phyloP scores from a whole-genome alignment of 495 filamentous ascomycete genomes.

The Annulohypoxylon maeteangense region DNA sequence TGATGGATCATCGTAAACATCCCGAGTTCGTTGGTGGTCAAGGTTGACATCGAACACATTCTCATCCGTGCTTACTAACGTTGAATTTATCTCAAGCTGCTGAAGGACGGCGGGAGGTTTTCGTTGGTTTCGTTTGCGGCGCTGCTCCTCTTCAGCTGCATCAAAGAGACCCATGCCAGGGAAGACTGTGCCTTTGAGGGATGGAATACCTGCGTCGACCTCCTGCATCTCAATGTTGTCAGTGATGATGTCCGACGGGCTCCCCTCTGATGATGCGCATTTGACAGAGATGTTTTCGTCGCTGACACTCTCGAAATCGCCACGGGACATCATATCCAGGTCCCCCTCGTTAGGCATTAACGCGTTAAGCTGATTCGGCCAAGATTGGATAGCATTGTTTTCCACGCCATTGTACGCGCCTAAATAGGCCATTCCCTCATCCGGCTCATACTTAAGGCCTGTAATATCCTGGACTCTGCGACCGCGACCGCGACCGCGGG shows the following conservation, averaged over 20 bases:
- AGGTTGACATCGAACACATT: constrained; percentile 70
- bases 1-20: constrained; percentile 63
- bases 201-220: constrained; percentile 52
- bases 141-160: constrained; percentile 79
- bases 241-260: constrained; percentile 45
- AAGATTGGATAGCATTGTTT: constrained; percentile 25
- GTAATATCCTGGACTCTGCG: not conserved
- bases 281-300: constrained; percentile 31
- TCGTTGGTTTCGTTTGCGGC: constrained; percentile 85
- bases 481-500: constrained; percentile 6
- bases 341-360: constrained; percentile 12
- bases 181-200: constrained; percentile 80
- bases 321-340: not conserved
- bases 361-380: constrained; percentile 33
- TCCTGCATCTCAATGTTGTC: constrained; percentile 46
- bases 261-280: constrained; percentile 50
- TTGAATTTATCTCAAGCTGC: constrained; percentile 75
- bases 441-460: constrained; percentile 50
- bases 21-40: constrained; percentile 61
- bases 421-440: constrained; percentile 35
- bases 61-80: constrained; percentile 75
- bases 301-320: constrained; percentile 21
- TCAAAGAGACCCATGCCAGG: constrained; percentile 92
- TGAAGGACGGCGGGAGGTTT: constrained; percentile 77
- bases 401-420: constrained; percentile 31